phyloP scores from a whole-genome alignment of 352 stramenopile species.

The Phytopythium oedochilum region DNA sequence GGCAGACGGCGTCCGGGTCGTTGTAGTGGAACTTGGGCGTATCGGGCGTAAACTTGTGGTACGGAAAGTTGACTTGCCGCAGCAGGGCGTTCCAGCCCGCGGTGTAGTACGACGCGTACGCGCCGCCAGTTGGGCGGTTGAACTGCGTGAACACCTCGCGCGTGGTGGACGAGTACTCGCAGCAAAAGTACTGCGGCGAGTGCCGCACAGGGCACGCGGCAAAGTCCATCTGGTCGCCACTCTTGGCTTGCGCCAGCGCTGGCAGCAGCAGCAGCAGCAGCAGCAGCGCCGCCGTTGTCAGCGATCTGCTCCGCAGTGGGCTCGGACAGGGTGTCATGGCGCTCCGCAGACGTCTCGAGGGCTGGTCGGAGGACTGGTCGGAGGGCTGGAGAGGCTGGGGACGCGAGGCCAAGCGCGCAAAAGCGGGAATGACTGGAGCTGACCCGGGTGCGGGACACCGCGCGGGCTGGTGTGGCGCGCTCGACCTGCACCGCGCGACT shows the following conservation, averaged over 20 bases:
- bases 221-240: constrained; percentile 21
- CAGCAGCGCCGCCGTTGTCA: background rate
- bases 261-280: background rate
- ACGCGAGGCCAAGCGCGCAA: constrained; percentile 2
- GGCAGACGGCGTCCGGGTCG: constrained; percentile 17
- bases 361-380: background rate
- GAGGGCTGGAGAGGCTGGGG: background rate
- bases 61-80: constrained; percentile 28
- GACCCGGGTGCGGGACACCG: background rate
- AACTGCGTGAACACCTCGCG: constrained; percentile 34
- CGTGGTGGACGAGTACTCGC: constrained; percentile 15
- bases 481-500: background rate
- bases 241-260: constrained; percentile 4
- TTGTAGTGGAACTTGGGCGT: constrained; percentile 27
- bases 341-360: background rate
- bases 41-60: constrained; percentile 21
- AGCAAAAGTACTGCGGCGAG: constrained; percentile 30
- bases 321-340: background rate
- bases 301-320: background rate
- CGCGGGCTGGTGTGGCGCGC: background rate
- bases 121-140: constrained; percentile 15
- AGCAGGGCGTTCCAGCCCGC: constrained; percentile 15
- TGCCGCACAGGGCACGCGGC: constrained; percentile 26
- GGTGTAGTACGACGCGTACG: constrained; percentile 21
- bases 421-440: constrained; percentile 3